Evolutionary conservation across 495 filamentous ascomycete species (phyloP).

Genomic region (Penicillium bovifimosum): DNA sequence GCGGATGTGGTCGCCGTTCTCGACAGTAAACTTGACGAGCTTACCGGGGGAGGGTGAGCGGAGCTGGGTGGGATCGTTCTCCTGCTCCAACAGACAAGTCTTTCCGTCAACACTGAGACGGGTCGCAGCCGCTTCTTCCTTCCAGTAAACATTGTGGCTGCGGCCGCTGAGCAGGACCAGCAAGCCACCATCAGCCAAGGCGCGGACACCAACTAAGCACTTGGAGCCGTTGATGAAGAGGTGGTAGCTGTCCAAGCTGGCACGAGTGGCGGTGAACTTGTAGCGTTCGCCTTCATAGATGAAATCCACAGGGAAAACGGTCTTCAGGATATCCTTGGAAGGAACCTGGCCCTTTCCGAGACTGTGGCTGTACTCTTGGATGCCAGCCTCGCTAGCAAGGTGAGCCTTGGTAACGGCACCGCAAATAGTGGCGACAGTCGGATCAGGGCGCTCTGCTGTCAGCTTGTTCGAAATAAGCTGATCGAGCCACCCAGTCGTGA

Average conservation of each 20-base stretch:
- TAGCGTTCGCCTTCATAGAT: constrained; percentile 96
- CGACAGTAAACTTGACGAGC: constrained; percentile 96
- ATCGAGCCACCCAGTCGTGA: constrained; percentile 98
- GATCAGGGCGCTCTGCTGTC: constrained; percentile 92
- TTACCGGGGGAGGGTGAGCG: constrained; percentile 94
- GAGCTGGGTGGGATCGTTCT: constrained; percentile 98
- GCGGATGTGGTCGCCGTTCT: constrained; percentile 91
- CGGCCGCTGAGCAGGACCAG: constrained; percentile 82
- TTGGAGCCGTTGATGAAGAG: constrained; percentile 99
- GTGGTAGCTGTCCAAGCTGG: constrained; percentile 90
- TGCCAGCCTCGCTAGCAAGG: constrained; percentile 79
- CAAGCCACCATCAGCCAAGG: constrained; percentile 91
- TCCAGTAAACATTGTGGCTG: constrained; percentile 99
- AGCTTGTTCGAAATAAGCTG: constrained; percentile 97
- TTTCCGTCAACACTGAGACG: constrained; percentile 96
- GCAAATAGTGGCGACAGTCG: constrained; percentile 83
- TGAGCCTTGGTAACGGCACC: constrained; percentile 95
- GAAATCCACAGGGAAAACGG: constrained; percentile 96
- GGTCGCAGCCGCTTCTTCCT: constrained; percentile 93
- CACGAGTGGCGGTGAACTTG: constrained; percentile 96
- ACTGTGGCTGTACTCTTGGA: constrained; percentile 77
- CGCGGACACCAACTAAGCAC: constrained; percentile 87
- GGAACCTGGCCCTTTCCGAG: constrained; percentile 98
- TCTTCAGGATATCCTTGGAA: constrained; percentile 92
- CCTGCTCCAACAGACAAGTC: constrained; percentile 95